Conservation (phyloP, 805 yeast genomes). For the Candida oleophila region DNA sequence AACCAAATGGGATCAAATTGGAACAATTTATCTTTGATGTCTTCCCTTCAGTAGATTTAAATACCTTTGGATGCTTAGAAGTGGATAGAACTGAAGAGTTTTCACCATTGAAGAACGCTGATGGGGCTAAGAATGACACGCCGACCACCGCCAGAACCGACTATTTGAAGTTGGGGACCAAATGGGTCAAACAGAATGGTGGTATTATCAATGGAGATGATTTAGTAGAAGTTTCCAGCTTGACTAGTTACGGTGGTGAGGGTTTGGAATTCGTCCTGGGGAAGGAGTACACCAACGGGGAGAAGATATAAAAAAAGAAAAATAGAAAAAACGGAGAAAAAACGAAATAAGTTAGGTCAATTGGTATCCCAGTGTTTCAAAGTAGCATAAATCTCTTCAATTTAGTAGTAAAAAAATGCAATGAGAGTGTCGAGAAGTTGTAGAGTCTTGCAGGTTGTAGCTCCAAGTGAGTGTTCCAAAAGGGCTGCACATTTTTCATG, state of each 20-base stretch:
- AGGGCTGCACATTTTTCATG: no score
- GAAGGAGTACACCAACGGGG: slow-evolving; percentile 34
- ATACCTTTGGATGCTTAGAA: slow-evolving; percentile 85
- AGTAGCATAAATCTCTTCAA: no score
- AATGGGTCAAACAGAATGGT: slow-evolving; percentile 75
- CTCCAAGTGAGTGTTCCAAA: no score
- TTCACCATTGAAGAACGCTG: slow-evolving; percentile 90
- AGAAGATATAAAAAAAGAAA: slow-evolving; percentile 14
- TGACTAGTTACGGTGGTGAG: slow-evolving; percentile 74
- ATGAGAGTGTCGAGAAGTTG: no score
- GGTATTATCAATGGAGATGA: slow-evolving; percentile 49
- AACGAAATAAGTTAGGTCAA: neutral
- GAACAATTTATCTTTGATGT: slow-evolving; percentile 98
- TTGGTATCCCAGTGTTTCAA: no score
- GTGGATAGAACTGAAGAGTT: slow-evolving; percentile 85
- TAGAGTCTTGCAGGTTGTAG: no score
- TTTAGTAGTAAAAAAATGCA: no score
- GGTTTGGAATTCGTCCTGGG: slow-evolving; percentile 60
- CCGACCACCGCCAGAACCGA: slow-evolving; percentile 77
- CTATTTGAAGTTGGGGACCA: slow-evolving; percentile 63
- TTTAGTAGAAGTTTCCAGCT: slow-evolving; percentile 74
- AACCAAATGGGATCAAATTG: slow-evolving; percentile 87
- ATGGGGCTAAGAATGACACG: slow-evolving; percentile 78
- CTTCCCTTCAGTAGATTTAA: slow-evolving; percentile 71
- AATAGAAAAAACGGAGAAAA: neutral